Base-by-base conservation (phyloP, 2,329 filamentous ascomycete genomes). In the Monosporascus sp. region DNA sequence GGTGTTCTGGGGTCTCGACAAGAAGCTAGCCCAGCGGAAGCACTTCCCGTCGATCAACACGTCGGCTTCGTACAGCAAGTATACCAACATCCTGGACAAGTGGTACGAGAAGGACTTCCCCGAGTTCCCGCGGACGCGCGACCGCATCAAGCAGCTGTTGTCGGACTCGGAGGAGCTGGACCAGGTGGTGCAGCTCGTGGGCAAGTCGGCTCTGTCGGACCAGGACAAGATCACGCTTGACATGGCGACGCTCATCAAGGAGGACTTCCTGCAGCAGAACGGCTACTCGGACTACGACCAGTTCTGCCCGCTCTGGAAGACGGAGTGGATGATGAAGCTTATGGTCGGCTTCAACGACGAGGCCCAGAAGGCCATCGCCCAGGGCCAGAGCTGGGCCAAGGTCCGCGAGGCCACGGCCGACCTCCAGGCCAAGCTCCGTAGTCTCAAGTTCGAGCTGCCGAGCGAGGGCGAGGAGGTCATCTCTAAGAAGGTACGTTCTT, bases 41-140 rank as follows among this genome's bases (percentile, higher is more conserved):
- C 94, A 99, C 75, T 99, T 99, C 81, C 94, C 94, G 6, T 97
- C 92, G 34, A 92, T 99, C 79, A 99, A 99, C 80, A 97, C 94
- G 8, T 84, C 85, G 20, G 78, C 90, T 61, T 96, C 90, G 60
- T 99, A 99, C 84, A 93, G 86, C 81, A 99, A 99, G 79, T 99
- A 99, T 78, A 95, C 87, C 46, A 85, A 72, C 56, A 81, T 89
- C 42, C 82, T 99, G 50, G 91, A 97, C 76, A 91, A 88, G 72
- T 97, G 84, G 79, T 99, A 99, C 75, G 86, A 93, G 71, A 90
- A 96, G 79, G 81, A 96, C 64, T 89, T 88, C 71, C 90, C 94
- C 31, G 94, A 97, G 42, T 99, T 97, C 78, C 93, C 94, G 47
- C 85, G 88, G 47, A 84, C 97, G 61, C 88, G 93, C 68, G 89